Conservation (phyloP, 345 rosid species). For the Carallia pectinifolia region DNA sequence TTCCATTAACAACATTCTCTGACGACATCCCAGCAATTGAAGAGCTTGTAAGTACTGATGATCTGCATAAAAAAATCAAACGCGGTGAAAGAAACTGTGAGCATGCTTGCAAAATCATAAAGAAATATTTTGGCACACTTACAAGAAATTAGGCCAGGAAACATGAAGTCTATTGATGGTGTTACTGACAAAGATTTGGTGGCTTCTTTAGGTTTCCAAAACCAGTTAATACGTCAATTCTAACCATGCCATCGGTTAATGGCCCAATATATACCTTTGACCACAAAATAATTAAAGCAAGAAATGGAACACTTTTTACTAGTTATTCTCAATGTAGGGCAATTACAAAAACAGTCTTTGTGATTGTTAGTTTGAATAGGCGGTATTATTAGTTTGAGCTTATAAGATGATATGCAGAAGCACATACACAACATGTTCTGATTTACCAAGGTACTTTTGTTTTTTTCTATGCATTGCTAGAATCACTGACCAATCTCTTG, state of each 20-base stretch:
- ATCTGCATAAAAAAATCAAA: constrained; percentile 43
- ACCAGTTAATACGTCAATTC: background rate
- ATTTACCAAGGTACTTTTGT: too few species aligned
- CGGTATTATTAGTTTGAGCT: background rate
- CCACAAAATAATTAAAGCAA: background rate
- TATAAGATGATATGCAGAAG: background rate
- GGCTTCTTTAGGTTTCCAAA: background rate
- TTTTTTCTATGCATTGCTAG: too few species aligned
- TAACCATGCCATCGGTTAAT: background rate
- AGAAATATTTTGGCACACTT: background rate
- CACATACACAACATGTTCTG: too few species aligned
- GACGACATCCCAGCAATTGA: constrained; percentile 58
- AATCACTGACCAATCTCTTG: too few species aligned
- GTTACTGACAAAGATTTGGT: background rate
- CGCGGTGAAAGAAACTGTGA: constrained; percentile 2
- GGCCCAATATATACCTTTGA: background rate
- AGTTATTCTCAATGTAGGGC: background rate
- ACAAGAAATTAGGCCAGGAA: background rate
- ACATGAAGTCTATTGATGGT: background rate
- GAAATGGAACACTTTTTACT: background rate
- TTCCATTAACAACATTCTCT: constrained; percentile 70
- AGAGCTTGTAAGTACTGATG: constrained; percentile 50
- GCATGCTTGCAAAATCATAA: background rate
- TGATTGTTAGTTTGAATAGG: background rate
- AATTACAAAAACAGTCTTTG: background rate